phyloP scores from a whole-genome alignment of 2,329 filamentous ascomycete species.

The Penicillium frequentans region DNA sequence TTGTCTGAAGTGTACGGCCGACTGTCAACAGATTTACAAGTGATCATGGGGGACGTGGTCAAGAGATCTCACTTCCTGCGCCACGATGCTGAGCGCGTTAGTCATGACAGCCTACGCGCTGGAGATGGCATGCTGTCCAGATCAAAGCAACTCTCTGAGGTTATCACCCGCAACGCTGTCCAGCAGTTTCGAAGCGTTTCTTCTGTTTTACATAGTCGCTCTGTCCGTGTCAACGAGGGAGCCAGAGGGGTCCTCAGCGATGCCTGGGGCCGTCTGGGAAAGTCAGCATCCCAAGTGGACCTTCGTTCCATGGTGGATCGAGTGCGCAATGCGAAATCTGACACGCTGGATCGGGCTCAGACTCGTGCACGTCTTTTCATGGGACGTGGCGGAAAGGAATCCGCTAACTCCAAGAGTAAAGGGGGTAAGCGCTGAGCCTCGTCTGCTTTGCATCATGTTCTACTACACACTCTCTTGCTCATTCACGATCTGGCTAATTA shows the following conservation, averaged over 20 bases:
- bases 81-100: slow-evolving; percentile 28
- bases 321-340: slow-evolving; percentile 29
- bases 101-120: slow-evolving; percentile 25
- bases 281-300: slow-evolving; percentile 24
- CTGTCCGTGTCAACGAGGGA: slow-evolving; percentile 28
- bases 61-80: slow-evolving; percentile 35
- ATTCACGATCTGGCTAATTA: neutral
- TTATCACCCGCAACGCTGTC: slow-evolving; percentile 30
- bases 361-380: slow-evolving; percentile 33
- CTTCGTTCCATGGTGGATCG: slow-evolving; percentile 26
- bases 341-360: slow-evolving; percentile 36
- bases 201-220: slow-evolving; percentile 31
- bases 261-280: slow-evolving; percentile 29
- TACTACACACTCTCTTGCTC: neutral
- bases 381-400: slow-evolving; percentile 18
- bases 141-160: slow-evolving; percentile 37
- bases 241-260: slow-evolving; percentile 27
- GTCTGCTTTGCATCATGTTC: slow-evolving; percentile 9
- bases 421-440: slow-evolving; percentile 3
- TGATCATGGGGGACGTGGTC: slow-evolving; percentile 38
- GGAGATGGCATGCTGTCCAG: slow-evolving; percentile 28
- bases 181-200: slow-evolving; percentile 33
- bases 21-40: slow-evolving; percentile 40
- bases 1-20: slow-evolving; percentile 39
- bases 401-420: slow-evolving; percentile 3